These are phyloP conservation scores for Globisporangium paddicum DNA, from an alignment of 352 stramenopile genomes.

Conservation along the genomic window DNA sequence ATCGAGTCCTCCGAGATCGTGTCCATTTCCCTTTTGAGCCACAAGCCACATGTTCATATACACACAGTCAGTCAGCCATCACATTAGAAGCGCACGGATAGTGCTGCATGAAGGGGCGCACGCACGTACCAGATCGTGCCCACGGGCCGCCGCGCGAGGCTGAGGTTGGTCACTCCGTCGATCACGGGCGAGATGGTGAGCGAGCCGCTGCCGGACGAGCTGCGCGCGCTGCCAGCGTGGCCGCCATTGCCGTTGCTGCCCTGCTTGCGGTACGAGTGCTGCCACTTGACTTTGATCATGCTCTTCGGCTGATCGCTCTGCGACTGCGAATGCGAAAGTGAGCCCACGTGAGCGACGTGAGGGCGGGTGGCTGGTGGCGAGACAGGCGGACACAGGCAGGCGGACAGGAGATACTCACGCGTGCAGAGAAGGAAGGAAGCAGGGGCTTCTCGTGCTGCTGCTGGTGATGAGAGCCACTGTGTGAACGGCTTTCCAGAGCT, in stretches of 20 bases:
- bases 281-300: constrained; percentile 77
- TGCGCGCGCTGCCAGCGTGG: constrained; percentile 4
- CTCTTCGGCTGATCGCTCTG: background rate
- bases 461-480: background rate
- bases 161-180: constrained; percentile 31
- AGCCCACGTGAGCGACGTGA: background rate
- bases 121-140: constrained; percentile 9
- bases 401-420: background rate
- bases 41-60: background rate
- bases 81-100: constrained; percentile 2
- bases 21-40: constrained; percentile 75
- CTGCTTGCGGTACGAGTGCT: constrained; percentile 29
- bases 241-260: constrained; percentile 5
- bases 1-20: constrained; percentile 69
- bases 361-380: background rate
- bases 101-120: background rate
- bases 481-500: background rate
- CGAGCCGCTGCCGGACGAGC: constrained; percentile 11
- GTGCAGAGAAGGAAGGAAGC: too few species aligned
- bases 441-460: background rate
- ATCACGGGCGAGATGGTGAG: constrained; percentile 31
- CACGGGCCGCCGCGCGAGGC: constrained; percentile 7
- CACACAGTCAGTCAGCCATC: too few species aligned
- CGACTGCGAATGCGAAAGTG: background rate
- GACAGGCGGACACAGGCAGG: background rate